Evolutionary conservation across 768 basidiomycete species (phyloP), one percentile per base, ranked within the genome.

Genomic region (Hericium erinaceus): DNA sequence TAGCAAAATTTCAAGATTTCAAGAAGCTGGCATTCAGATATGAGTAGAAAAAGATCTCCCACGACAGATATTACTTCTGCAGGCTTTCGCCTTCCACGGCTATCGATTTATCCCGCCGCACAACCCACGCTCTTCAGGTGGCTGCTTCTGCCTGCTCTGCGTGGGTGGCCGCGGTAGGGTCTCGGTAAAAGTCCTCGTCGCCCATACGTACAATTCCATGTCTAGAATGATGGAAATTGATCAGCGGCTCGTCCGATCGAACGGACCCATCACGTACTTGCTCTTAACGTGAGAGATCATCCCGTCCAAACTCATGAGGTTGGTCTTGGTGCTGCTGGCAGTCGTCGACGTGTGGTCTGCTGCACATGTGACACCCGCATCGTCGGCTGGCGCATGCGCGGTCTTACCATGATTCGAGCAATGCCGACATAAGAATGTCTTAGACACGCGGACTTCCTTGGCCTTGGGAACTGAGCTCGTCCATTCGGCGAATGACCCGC

Each of bases 241-340:
- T 51, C 22, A 33, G 50, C 6, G 33, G 33, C 33, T 5, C 33
- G 33, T 10, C 33, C 33, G 33, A 33, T 9, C 33, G 33, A 33
- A 33, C 33, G 33, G 33, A 10, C 33, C 33, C 33, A 39, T 22
- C 9, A 66, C 80, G 61, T 60, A 87, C 86, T 80, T 85, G 60
- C 70, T 75, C 64, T 83, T 84, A 58, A 80, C 63, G 60, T 89
- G 87, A 22, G 83, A 85, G 41, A 79, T 71, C 54, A 88, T 61
- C 2, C 80, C 85, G 59, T 85, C 69, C 62, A 84, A 83, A 3
- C 61, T 66, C 67, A 81, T 78, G 56, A 68, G 58, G 52, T 70
- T 70, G 20, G 61, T 13, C 54, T 10, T 16, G 20, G 12, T 16
- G 15, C 8, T 28, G 39, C 9, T 50, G 12, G 52, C n/a, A 24